Evolutionary conservation across 441 rosid genomes (phyloP), one percentile per base, ranked within the genome.

Genomic region (Euphorbia corollata): DNA sequence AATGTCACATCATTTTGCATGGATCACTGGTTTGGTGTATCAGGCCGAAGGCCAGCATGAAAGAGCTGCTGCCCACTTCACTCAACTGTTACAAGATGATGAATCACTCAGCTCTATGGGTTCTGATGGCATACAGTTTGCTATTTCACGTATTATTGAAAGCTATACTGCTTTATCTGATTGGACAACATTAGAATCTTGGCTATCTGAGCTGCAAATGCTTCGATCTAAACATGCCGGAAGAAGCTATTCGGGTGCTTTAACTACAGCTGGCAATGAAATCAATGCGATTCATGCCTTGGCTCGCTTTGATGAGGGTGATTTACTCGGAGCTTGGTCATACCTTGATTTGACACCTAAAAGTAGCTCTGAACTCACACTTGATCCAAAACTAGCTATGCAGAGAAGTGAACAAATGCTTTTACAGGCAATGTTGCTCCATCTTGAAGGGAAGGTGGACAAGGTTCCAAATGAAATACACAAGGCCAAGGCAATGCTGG

Each of bases 381-480:
- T 94, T 82, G 92, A 91, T 77, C 98, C 99, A 70, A 89, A 83
- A 79, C 73, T 91, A 69, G 96, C 98, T 48, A 75, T 91, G 84
- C 96, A 83, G 80, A 88, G 99, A 86, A 89, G 99, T 76, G 99
- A 94, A 73, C 98, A 89, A 83, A 91, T 89, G 99, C 92, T 94
- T 82, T 84, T 94, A 73, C 97, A 89, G 81, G 96, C 97, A 79
- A 76, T 94, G 90, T 88, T 93, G 78, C 84, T 80, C 73, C 81
- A 76, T 60, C 73, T 65, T 63, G 92, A 86, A 74, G 99, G 99
- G 72, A 89, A 87, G 76, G 64, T 63, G 56, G 90, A 89, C 60
- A 84, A 80, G 74, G 89, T 88, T 74, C 81, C 87, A 27, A 75
- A 72, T 74, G 90, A 88, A 74, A 75, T 90, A 65, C 87, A 84